These are phyloP conservation scores for Coemansia sp. DNA, from an alignment of 192 early-diverging fungal species.

Conservation along the genomic window DNA sequence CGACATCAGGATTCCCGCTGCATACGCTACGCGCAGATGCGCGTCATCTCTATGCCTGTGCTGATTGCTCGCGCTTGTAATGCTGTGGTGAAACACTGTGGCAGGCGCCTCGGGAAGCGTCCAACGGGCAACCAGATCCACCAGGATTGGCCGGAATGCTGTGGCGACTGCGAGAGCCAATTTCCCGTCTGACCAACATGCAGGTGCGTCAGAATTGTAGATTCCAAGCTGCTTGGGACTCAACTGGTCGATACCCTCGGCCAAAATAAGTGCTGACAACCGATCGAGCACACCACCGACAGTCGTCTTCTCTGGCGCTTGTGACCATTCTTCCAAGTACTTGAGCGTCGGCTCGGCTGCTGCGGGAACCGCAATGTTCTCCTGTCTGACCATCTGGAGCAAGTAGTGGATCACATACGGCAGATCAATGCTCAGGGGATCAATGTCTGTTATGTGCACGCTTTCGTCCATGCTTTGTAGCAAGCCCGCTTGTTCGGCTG, in stretches of 20 bases:
- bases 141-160: slow-evolving; percentile 70
- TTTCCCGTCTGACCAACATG: slow-evolving; percentile 37
- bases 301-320: neutral
- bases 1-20: slow-evolving; percentile 62
- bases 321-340: slow-evolving; percentile 27
- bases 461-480: slow-evolving; percentile 6
- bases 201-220: neutral
- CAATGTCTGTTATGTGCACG: slow-evolving; percentile 30
- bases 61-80: neutral
- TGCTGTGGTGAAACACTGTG: slow-evolving; percentile 24
- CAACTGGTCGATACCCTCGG: slow-evolving; percentile 12
- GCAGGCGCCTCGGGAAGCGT: slow-evolving; percentile 49
- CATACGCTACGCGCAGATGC: slow-evolving; percentile 50
- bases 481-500: neutral
- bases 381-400: neutral
- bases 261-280: slow-evolving; percentile 37
- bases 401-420: slow-evolving; percentile 23
- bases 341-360: slow-evolving; percentile 11
- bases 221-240: neutral
- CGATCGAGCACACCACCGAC: slow-evolving; percentile 20
- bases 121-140: slow-evolving; percentile 84
- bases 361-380: neutral
- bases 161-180: slow-evolving; percentile 25
- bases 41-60: slow-evolving; percentile 18
- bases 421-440: slow-evolving; percentile 50